A percentile compares a stretch with the other conserved stretches of the same genome.
These are phyloP conservation scores for Cyberlindnera samutprakarnensis DNA, from an alignment of 805 yeast genomes.

Conservation along the genomic window DNA sequence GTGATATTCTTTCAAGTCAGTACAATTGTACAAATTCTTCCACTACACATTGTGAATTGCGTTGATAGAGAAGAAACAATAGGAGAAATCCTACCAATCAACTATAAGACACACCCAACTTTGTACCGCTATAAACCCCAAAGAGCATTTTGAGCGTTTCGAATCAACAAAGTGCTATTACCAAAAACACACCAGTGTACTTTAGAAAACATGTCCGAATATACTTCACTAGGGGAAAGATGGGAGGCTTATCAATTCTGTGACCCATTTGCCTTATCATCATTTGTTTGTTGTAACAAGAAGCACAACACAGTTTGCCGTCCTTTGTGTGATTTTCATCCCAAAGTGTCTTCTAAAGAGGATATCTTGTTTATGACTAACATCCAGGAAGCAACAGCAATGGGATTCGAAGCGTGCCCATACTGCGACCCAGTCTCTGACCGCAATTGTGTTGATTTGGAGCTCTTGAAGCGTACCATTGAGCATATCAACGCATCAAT, in stretches of 20 bases:
- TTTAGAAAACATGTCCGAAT: slow-evolving; percentile 4
- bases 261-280: slow-evolving; percentile 58
- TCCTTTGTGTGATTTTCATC: slow-evolving; percentile 55
- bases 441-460: slow-evolving; percentile 13
- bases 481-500: slow-evolving; percentile 46
- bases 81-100: too few species aligned
- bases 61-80: too few species aligned
- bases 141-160: too few species aligned
- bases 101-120: too few species aligned
- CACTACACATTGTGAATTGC: too few species aligned
- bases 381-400: slow-evolving; percentile 32
- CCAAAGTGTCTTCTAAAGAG: slow-evolving; percentile 28
- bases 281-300: slow-evolving; percentile 46
- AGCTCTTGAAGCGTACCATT: slow-evolving; percentile 40
- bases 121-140: too few species aligned
- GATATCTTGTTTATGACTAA: slow-evolving; percentile 39
- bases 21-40: too few species aligned
- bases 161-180: too few species aligned
- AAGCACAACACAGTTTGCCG: slow-evolving; percentile 44
- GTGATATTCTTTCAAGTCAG: too few species aligned
- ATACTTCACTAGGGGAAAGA: slow-evolving; percentile 22
- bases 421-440: slow-evolving; percentile 44
- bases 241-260: slow-evolving; percentile 61
- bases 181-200: not conserved
- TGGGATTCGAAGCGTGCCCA: slow-evolving; percentile 45